Evolutionary conservation across 2,329 filamentous ascomycete genomes (phyloP).

Genomic region (Alternaria atra): DNA sequence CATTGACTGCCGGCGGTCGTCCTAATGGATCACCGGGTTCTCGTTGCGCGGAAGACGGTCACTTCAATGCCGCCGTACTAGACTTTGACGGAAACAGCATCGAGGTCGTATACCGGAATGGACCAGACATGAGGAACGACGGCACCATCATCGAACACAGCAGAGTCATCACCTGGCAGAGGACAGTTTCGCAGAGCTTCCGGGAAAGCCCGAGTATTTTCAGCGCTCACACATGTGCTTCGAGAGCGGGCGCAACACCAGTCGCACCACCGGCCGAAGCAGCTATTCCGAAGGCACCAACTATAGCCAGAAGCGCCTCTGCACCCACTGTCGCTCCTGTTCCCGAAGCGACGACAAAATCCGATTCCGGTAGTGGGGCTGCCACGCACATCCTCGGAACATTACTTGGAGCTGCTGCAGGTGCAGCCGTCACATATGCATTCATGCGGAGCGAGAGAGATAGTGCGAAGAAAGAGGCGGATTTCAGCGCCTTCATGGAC

Average conservation of each 20-base stretch:
- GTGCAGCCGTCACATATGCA: conserved; percentile 78
- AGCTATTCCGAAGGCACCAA: conserved; percentile 35
- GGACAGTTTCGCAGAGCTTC: conserved; percentile 43
- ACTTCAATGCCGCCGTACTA: conserved; percentile 71
- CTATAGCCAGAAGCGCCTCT: conserved; percentile 44
- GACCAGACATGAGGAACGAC: conserved; percentile 50
- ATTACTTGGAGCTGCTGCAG: conserved; percentile 80
- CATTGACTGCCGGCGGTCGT: conserved; percentile 70
- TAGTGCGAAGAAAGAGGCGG: conserved; percentile 56
- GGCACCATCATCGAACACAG: conserved; percentile 54
- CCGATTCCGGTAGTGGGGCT: conserved; percentile 56
- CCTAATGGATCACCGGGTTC: conserved; percentile 65
- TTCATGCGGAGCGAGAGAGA: conserved; percentile 69
- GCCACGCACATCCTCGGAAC: conserved; percentile 76
- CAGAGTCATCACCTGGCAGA: conserved; percentile 55
- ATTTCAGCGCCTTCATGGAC: conserved; percentile 48
- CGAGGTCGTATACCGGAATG: conserved; percentile 73
- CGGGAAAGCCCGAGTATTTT: conserved; percentile 45
- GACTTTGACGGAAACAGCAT: conserved; percentile 87
- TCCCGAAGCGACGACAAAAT: conserved; percentile 34
- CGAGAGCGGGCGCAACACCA: conserved; percentile 35
- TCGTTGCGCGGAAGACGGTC: conserved; percentile 63
- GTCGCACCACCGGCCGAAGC: conserved; percentile 38
- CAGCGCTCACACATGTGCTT: conserved; percentile 38
- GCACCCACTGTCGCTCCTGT: conserved; percentile 37